These are phyloP conservation scores for Scheffersomyces amazonensis DNA, from an alignment of 805 yeast genomes.

Conservation along the genomic window DNA sequence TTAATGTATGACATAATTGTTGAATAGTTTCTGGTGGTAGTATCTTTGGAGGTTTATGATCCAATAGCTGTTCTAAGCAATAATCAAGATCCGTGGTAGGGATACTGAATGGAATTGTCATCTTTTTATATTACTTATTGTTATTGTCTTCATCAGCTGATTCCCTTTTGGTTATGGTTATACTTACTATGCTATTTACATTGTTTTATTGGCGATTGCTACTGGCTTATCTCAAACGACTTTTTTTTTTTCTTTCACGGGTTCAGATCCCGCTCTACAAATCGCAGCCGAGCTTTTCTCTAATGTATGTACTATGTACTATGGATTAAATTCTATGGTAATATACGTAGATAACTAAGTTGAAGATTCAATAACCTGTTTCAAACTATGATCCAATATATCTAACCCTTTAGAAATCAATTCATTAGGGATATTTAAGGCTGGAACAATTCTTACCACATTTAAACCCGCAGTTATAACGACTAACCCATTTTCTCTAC, in stretches of 20 bases:
- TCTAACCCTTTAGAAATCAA: slow-evolving; percentile 68
- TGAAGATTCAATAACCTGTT: slow-evolving; percentile 5
- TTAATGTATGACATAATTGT: slow-evolving; percentile 67
- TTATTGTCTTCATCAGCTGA: too few relatives aligned
- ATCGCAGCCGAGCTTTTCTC: too few relatives aligned
- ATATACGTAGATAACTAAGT: too few relatives aligned
- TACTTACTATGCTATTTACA: too few relatives aligned
- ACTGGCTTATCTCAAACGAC: too few relatives aligned
- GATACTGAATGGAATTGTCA: slow-evolving; percentile 31
- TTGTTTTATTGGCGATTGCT: too few relatives aligned
- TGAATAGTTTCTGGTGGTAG: slow-evolving; percentile 42
- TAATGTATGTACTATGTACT: too few relatives aligned
- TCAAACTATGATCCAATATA: slow-evolving; percentile 59
- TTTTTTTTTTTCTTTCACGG: too few relatives aligned
- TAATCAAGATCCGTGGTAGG: slow-evolving; percentile 39
- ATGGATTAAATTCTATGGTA: too few relatives aligned
- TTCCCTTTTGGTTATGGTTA: too few relatives aligned
- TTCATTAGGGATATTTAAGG: slow-evolving; percentile 75
- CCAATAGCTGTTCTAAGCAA: slow-evolving; percentile 39
- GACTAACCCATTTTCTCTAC: slow-evolving; percentile 77
- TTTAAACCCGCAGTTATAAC: slow-evolving; percentile 91
- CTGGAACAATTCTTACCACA: slow-evolving; percentile 88
- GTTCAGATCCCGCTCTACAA: too few relatives aligned
- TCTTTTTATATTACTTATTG: slow-evolving; percentile 5
- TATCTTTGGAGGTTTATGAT: slow-evolving; percentile 39